Evolutionary conservation across 768 basidiomycete genomes (phyloP).

Genomic region (Stropharia rugosoannulata): DNA sequence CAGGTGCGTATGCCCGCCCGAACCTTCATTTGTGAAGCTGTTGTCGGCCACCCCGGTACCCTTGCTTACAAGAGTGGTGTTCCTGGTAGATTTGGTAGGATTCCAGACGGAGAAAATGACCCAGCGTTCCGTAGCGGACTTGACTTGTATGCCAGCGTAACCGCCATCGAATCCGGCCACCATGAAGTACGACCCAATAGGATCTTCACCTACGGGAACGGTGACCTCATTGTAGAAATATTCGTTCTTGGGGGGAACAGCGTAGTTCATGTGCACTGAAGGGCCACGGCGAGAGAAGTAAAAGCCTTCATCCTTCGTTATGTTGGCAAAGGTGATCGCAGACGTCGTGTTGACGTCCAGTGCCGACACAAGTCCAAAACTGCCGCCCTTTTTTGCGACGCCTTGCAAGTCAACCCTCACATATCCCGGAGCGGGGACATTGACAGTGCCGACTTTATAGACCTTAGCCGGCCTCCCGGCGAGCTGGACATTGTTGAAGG

Average conservation of each 20-base stretch:
- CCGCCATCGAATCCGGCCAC: slow-evolving; percentile 12
- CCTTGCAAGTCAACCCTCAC: slow-evolving; percentile 16
- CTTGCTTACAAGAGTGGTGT: slow-evolving; percentile 16
- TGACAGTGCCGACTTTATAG: neutral
- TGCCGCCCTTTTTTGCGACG: slow-evolving; percentile 11
- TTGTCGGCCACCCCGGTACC: slow-evolving; percentile 12
- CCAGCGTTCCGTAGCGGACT: slow-evolving; percentile 7
- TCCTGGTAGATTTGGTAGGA: slow-evolving; percentile 9
- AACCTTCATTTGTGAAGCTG: slow-evolving; percentile 11
- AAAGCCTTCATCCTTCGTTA: neutral
- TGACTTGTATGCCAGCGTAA: slow-evolving; percentile 16
- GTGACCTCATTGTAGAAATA: slow-evolving; percentile 19
- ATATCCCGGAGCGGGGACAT: slow-evolving; percentile 10
- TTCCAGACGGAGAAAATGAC: slow-evolving; percentile 16
- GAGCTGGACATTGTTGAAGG: too few species aligned
- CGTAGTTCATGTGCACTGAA: slow-evolving; percentile 15
- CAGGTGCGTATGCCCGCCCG: slow-evolving; percentile 11
- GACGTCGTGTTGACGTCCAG: slow-evolving; percentile 12
- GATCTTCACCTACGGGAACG: slow-evolving; percentile 13
- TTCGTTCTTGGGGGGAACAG: slow-evolving; percentile 10
- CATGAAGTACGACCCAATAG: slow-evolving; percentile 16
- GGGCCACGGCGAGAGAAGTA: slow-evolving; percentile 17
- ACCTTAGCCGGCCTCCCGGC: too few species aligned
- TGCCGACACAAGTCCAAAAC: slow-evolving; percentile 14
- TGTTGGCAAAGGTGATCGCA: slow-evolving; percentile 11